Percentiles rank a stretch among this genome's conserved stretches.
phyloP scores from a whole-genome alignment of 768 basidiomycete genomes.

The Pholiota conissans region DNA sequence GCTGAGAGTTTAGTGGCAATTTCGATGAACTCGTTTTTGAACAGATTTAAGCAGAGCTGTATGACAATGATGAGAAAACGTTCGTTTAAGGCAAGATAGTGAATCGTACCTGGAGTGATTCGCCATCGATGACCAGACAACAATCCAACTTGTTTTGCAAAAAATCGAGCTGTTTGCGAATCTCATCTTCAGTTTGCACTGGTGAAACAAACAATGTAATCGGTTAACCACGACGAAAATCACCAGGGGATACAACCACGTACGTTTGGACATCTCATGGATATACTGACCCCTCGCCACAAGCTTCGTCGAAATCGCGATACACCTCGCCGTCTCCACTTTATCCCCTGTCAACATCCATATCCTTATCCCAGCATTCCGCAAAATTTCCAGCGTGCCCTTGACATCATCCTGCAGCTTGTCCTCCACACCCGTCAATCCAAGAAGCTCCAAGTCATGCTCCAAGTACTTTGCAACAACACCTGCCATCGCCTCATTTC shows the following conservation, averaged over 20 bases:
- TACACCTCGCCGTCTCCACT: constrained; percentile 97
- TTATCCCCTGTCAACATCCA: constrained; percentile 99
- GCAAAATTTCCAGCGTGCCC: constrained; percentile 84
- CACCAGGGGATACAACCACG: constrained; percentile 23
- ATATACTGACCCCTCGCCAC: constrained; percentile 97
- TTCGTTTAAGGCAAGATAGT: no score
- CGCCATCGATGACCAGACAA: constrained; percentile 97
- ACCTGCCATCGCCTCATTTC: constrained; percentile 77
- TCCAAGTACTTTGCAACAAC: constrained; percentile 82
- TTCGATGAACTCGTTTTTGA: constrained; percentile 93
- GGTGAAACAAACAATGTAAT: constrained; percentile 3
- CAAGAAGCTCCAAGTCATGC: constrained; percentile 86
- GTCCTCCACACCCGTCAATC: constrained; percentile 98
- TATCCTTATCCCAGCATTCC: constrained; percentile 97
- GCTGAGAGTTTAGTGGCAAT: constrained; percentile 95
- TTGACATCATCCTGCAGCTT: constrained; percentile 98
- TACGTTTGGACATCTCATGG: constrained; percentile 92
- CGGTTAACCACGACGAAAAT: not conserved
- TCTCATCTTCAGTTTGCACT: constrained; percentile 88
- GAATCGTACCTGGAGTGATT: constrained; percentile 77
- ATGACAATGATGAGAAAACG: not conserved
- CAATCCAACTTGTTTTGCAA: constrained; percentile 94
- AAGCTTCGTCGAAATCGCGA: constrained; percentile 95
- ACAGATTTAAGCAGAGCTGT: constrained; percentile 87
- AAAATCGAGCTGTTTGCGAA: constrained; percentile 88